These are phyloP conservation scores for Xylaria sp. DNA, from an alignment of 2,329 filamentous ascomycete species.

Conservation along the genomic window DNA sequence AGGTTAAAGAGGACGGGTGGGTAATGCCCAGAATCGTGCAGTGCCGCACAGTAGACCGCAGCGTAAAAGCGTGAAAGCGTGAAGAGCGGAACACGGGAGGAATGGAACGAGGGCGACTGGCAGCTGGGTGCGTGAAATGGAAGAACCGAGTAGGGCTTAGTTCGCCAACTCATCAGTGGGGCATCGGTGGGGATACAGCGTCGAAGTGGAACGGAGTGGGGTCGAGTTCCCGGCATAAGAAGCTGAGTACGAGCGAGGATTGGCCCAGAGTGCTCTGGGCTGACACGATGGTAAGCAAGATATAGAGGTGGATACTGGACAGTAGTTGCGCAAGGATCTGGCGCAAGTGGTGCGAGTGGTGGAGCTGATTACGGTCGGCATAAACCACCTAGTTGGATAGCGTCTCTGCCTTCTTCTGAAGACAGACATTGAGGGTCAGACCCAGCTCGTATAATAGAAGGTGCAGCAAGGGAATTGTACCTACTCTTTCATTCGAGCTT, in stretches of 20 bases:
- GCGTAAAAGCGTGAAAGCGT: slow-evolving; percentile 1
- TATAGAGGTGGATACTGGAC: slow-evolving; percentile 19
- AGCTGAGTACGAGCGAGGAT: slow-evolving; percentile 43
- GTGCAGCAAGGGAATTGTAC: slow-evolving; percentile 16
- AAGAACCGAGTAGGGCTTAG: slow-evolving; percentile 41
- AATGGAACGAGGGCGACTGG: slow-evolving; percentile 22
- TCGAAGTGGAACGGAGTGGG: slow-evolving; percentile 32
- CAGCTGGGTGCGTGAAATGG: slow-evolving; percentile 30
- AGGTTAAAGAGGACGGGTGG: slow-evolving; percentile 16
- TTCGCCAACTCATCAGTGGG: slow-evolving; percentile 49
- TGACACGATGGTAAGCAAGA: slow-evolving; percentile 46
- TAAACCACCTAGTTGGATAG: slow-evolving; percentile 25
- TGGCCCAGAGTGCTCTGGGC: slow-evolving; percentile 46
- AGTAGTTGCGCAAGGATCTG: slow-evolving; percentile 25
- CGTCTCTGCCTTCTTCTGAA: slow-evolving; percentile 5
- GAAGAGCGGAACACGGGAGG: slow-evolving; percentile 9
- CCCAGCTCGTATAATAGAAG: slow-evolving; percentile 21
- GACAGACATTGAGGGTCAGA: slow-evolving; percentile 8
- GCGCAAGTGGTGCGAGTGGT: slow-evolving; percentile 18
- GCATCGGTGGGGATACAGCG: slow-evolving; percentile 34
- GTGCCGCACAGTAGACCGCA: slow-evolving; percentile 4
- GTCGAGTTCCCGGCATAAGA: slow-evolving; percentile 36
- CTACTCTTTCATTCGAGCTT: slow-evolving; percentile 3
- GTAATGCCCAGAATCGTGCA: slow-evolving; percentile 17
- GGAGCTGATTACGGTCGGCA: slow-evolving; percentile 27